Evolutionary conservation across 2,329 filamentous ascomycete species (phyloP), one percentile per base, ranked within the genome.

Genomic region (Colletotrichum costaricense): DNA sequence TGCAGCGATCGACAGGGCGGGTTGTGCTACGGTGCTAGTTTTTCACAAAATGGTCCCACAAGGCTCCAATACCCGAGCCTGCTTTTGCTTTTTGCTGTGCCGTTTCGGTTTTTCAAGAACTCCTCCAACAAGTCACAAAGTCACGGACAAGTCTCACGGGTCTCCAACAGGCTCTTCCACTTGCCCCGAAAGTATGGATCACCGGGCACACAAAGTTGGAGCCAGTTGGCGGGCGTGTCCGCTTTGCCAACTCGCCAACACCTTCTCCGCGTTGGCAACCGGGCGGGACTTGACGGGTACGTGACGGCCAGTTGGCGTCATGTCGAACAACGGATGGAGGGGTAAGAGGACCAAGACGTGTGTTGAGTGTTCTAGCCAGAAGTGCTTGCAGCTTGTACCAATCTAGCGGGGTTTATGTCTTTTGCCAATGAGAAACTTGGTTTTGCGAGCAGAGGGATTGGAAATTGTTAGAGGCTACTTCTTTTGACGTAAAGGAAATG

Each of bases 1-100:
- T 52, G 60, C 55, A 73, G 62, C 19, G 71, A 73, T 73, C 71
- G 67, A 60, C 71, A 73, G 71, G 71, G 67, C 71, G 60, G 54
- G 33, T 35, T 62, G 30, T 60, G 28, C 54, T 16, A 49, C 56
- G 38, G 30, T 59, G 57, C 63, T 60, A 49, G 46, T 56, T 71
- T 67, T 70, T 60, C 63, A 57, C 12, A 57, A 63, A 57, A 35
- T 56, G 69, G 63, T 69, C 38, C 69, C 69, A 72, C 69, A 72
- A 54, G 66, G 54, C 66, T 72, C 59, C 66, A 55, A 59, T 42
- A 38, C 35, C 55, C 14, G 56, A 46, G 30, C 55, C 52, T 12
- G 24, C 22, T 24, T 69, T 63, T 72, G 30, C 22, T 42, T 56
- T 19, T 22, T 24, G 9, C 26, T 30, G 30, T 30, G 26, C 16